These are phyloP conservation scores for Phaffia australis DNA, from an alignment of 768 basidiomycete species.

Conservation along the genomic window DNA sequence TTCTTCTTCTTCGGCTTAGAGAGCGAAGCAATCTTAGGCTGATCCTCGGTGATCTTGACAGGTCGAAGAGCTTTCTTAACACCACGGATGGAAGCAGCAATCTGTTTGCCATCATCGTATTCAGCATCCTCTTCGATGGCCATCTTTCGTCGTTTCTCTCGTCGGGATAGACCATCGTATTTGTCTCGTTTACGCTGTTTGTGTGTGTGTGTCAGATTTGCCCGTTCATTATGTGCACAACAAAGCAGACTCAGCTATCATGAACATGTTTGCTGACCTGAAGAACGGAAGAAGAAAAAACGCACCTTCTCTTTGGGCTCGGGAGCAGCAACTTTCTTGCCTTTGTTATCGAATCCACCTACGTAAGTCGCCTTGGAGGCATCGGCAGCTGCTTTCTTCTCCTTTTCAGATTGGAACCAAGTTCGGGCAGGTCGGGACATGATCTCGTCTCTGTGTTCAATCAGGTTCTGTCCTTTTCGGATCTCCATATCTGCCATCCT, in stretches of 20 bases:
- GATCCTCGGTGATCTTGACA: slow-evolving; percentile 57
- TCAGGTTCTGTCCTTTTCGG: slow-evolving; percentile 86
- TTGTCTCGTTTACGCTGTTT: slow-evolving; percentile 36
- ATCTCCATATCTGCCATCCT: slow-evolving; percentile 92
- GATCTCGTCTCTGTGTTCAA: slow-evolving; percentile 86
- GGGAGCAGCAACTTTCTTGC: slow-evolving; percentile 24
- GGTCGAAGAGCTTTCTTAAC: slow-evolving; percentile 72
- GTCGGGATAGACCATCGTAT: slow-evolving; percentile 64
- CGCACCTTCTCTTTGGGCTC: slow-evolving; percentile 23
- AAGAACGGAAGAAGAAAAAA: not conserved
- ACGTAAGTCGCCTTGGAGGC: slow-evolving; percentile 67
- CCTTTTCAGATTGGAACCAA: slow-evolving; percentile 91
- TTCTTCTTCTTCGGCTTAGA: slow-evolving; percentile 38
- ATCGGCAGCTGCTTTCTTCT: slow-evolving; percentile 62
- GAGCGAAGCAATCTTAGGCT: no score
- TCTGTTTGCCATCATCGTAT: slow-evolving; percentile 40
- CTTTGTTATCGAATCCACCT: slow-evolving; percentile 41
- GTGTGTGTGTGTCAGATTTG: no score
- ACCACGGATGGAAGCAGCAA: slow-evolving; percentile 67
- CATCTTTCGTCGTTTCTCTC: slow-evolving; percentile 76
- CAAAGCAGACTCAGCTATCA: not conserved
- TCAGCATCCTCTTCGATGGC: slow-evolving; percentile 63
- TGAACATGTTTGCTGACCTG: not conserved
- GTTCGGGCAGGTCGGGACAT: slow-evolving; percentile 84
- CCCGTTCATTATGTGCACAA: no score